Evolutionary conservation across 1,139 yeast species (phyloP), one percentile per base, ranked within the genome.

Genomic region (Protomyces pachydermus): DNA sequence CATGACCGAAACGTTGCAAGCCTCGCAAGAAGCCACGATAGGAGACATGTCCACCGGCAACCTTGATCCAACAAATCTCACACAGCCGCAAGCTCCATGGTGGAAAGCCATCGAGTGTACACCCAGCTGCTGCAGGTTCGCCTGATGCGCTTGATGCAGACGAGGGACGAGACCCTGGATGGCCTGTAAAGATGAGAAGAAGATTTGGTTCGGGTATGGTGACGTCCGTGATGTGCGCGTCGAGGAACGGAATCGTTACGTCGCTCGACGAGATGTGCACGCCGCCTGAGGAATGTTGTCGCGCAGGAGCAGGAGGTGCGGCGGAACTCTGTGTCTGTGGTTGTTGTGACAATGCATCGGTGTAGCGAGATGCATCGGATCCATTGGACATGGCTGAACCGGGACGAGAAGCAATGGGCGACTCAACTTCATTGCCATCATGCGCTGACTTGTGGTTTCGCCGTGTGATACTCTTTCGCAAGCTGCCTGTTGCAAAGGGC

Each of bases 81-180:
- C 91, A 82, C 65, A 95, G 81, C 67, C 98, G 81, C 52, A 91
- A 84, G 72, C 93, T 98, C 98, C 98, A 93, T 32, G 99, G 99
- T 20, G 98, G 98, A 74, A 86, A 95, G 38, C 96, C 97, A 74
- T 91, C 96, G 62, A 95, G 80, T 73, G 91, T 95, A 10, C 18
- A 42, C 9, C 48, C 48, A 5, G 48, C 48, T 10, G 23, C 48
- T 6, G 23, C 48, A 20, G 23, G 23, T 12, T 14, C 42, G 8
- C 48, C 48, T 14, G 16, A 16, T 9, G 16, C 42, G n/a, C 18
- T 16, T 4, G n/a, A 16, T 3, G 48, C 48, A 10, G 48, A 42
- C 10, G 48, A 42, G 8, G 48, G 48, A 8, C 48, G 48, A 10
- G 20, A 18, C 1, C 23, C 48, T 68, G 93, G 79, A 18, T 79